Conservation (phyloP, 1,284 basidiomycete genomes). For the Sanghuangporus baumii region DNA sequence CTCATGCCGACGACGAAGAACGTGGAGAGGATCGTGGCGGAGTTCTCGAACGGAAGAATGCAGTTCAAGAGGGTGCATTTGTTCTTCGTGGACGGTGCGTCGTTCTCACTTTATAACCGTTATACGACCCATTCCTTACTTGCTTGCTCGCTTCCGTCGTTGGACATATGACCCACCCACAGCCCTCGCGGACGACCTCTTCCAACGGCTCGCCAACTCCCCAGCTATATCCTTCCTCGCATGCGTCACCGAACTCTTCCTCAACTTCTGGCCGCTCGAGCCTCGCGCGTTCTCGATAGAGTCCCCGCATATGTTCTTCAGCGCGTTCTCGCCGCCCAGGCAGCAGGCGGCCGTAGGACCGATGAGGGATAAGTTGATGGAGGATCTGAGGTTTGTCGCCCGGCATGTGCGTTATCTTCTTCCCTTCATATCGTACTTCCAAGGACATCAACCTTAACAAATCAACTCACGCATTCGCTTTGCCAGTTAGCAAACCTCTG, state of each 20-base stretch:
- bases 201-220: slow-evolving; percentile 67
- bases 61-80: slow-evolving; percentile 89
- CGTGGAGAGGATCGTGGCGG: slow-evolving; percentile 84
- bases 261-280: slow-evolving; percentile 89
- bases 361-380: slow-evolving; percentile 66
- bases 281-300: slow-evolving; percentile 78
- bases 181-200: slow-evolving; percentile 73
- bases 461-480: slow-evolving; percentile 1
- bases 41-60: slow-evolving; percentile 62
- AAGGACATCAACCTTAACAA: neutral
- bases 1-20: slow-evolving; percentile 95
- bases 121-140: slow-evolving; percentile 9
- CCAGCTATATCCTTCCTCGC: slow-evolving; percentile 67
- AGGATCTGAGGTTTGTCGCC: slow-evolving; percentile 73
- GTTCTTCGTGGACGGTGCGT: slow-evolving; percentile 91
- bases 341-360: slow-evolving; percentile 55
- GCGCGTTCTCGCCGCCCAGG: slow-evolving; percentile 78
- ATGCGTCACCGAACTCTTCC: slow-evolving; percentile 75
- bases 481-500: slow-evolving; percentile 83
- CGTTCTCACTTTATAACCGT: slow-evolving; percentile 5
- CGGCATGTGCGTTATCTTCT: slow-evolving; percentile 9
- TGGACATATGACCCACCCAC: slow-evolving; percentile 13
- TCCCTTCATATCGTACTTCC: neutral
- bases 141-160: neutral
- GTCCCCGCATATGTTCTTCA: slow-evolving; percentile 77